phyloP scores from a whole-genome alignment of 768 basidiomycete genomes.

The Boletellus ananas region DNA sequence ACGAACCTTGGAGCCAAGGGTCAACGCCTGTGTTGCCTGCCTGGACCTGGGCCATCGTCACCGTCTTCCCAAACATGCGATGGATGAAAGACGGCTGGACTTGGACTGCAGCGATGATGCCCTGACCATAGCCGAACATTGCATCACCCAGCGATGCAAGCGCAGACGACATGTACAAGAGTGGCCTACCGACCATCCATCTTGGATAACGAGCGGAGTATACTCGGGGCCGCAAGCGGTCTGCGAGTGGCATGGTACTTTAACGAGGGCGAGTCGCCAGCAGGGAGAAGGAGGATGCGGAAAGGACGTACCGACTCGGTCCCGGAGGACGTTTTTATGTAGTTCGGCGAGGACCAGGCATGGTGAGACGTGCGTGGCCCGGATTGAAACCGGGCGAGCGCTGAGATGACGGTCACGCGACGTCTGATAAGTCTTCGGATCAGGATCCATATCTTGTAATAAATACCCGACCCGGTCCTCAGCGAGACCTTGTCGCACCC shows the following conservation, averaged over 20 bases:
- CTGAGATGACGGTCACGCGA: not conserved
- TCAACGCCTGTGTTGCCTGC: conserved; percentile 41
- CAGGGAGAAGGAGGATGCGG: not conserved
- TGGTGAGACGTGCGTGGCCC: conserved; percentile 16
- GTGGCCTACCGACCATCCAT: conserved; percentile 48
- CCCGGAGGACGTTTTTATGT: conserved; percentile 21
- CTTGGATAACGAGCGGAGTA: conserved; percentile 48
- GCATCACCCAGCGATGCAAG: conserved; percentile 55
- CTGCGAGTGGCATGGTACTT: conserved; percentile 21
- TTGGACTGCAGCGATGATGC: conserved; percentile 48
- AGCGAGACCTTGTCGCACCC: conserved; percentile 1
- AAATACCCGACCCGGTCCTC: not conserved
- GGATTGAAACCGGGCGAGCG: conserved; percentile 17
- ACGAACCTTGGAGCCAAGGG: conserved; percentile 45
- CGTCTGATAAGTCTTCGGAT: not conserved
- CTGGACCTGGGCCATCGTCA: conserved; percentile 45
- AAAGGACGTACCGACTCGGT: not conserved
- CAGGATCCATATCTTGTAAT: not conserved
- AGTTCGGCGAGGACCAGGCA: not conserved
- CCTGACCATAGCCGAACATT: conserved; percentile 55
- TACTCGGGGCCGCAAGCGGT: conserved; percentile 33
- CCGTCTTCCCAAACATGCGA: conserved; percentile 43
- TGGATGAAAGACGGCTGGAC: conserved; percentile 51
- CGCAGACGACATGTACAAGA: conserved; percentile 49
- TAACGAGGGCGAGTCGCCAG: conserved; percentile 6